Evolutionary conservation across 768 basidiomycete genomes (phyloP).

Genomic region (Podaxis sp.): DNA sequence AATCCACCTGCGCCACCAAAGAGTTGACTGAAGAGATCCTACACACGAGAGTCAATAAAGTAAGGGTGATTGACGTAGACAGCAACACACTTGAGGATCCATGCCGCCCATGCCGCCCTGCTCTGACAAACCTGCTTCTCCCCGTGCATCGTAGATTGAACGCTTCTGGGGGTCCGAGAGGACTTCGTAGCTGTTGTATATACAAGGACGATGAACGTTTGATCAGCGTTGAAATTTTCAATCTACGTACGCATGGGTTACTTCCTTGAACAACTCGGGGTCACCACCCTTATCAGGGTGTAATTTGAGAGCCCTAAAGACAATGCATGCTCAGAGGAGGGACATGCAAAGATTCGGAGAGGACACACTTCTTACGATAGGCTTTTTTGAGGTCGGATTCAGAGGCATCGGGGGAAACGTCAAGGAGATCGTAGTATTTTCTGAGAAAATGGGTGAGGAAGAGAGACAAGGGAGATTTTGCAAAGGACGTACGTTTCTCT

Average conservation of each 20-base stretch:
- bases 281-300: slow-evolving; percentile 97
- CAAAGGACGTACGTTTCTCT: slow-evolving; percentile 57
- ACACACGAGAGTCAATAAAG: slow-evolving; percentile 14
- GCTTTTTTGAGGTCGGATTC: slow-evolving; percentile 92
- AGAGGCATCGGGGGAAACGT: slow-evolving; percentile 74
- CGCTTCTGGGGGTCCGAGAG: slow-evolving; percentile 87
- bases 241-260: slow-evolving; percentile 86
- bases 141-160: slow-evolving; percentile 81
- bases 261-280: slow-evolving; percentile 96
- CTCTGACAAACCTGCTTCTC: slow-evolving; percentile 88
- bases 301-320: slow-evolving; percentile 70
- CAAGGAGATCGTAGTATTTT: slow-evolving; percentile 92
- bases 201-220: neutral
- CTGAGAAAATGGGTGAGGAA: slow-evolving; percentile 36
- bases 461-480: slow-evolving; percentile 7
- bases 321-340: slow-evolving; percentile 13
- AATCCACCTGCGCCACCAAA: slow-evolving; percentile 87
- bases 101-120: slow-evolving; percentile 91
- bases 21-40: slow-evolving; percentile 96
- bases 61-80: neutral
- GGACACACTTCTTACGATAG: slow-evolving; percentile 83
- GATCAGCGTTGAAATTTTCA: neutral
- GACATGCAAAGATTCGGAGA: slow-evolving; percentile 11
- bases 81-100: slow-evolving; percentile 81
- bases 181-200: slow-evolving; percentile 74